Percentiles rank a stretch among this genome's conserved stretches.
Evolutionary conservation across 2,329 filamentous ascomycete species (phyloP).

Genomic region (Aspergillus niger): DNA sequence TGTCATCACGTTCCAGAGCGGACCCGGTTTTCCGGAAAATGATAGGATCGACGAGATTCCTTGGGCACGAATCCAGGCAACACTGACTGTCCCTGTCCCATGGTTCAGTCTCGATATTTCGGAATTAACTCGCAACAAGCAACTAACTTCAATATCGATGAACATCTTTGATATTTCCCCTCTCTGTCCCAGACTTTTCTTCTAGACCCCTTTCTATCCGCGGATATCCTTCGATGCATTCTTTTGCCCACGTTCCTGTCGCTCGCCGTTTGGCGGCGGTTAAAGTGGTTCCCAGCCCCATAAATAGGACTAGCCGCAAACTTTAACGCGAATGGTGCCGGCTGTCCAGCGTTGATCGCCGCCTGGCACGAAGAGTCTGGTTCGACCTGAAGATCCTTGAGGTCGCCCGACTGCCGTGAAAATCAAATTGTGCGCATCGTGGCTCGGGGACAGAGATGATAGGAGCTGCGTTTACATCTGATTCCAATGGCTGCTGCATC

Average conservation of each 20-base stretch:
- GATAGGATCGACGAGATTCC: slow-evolving; percentile 1
- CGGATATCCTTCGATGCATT: not conserved
- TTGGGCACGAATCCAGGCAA: not conserved
- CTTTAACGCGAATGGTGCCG: not conserved
- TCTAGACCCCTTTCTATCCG: not conserved
- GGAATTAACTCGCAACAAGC: not conserved
- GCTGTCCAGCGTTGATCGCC: not conserved
- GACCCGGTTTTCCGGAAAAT: not conserved
- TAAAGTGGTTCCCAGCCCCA: not conserved
- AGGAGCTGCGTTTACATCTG: not conserved
- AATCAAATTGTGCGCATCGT: not conserved
- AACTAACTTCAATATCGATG: not conserved
- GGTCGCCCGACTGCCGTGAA: not conserved
- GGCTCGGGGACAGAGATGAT: not conserved
- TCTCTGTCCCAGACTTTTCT: not conserved
- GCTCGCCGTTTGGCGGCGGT: not conserved
- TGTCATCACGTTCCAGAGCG: not conserved
- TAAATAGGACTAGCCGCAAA: not conserved
- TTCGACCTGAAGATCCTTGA: not conserved
- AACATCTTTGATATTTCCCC: not conserved
- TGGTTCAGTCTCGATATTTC: not conserved
- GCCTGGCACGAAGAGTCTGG: not conserved
- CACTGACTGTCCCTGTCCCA: not conserved
- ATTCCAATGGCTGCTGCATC: not conserved
- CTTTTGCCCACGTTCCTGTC: not conserved